A percentile compares a stretch with the other conserved stretches of the same genome.
These are phyloP conservation scores for Rhodotorula taiwanensis DNA, from an alignment of 768 basidiomycete species.

Conservation along the genomic window DNA sequence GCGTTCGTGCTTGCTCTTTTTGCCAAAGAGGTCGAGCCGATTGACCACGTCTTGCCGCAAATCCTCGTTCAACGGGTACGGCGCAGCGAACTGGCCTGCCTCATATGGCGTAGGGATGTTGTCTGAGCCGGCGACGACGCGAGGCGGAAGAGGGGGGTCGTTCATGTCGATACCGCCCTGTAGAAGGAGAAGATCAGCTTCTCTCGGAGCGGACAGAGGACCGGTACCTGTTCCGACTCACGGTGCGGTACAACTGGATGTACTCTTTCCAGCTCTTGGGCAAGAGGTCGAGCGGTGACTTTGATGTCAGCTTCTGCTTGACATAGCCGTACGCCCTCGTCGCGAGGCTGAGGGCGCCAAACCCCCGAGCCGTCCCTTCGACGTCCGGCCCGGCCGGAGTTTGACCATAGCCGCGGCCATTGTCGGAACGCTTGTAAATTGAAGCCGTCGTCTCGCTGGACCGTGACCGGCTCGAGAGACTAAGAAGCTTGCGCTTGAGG, in stretches of 20 bases:
- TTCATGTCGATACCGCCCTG: slow-evolving; percentile 35
- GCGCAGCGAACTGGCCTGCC: slow-evolving; percentile 8
- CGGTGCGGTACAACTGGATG: slow-evolving; percentile 24
- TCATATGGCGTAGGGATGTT: slow-evolving; percentile 22
- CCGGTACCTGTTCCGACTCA: slow-evolving; percentile 3
- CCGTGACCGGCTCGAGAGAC: neutral
- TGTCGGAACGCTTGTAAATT: too few relatives aligned
- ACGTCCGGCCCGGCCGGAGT: too few relatives aligned
- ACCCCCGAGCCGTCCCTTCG: neutral
- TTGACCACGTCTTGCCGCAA: slow-evolving; percentile 33
- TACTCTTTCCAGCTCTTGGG: slow-evolving; percentile 35
- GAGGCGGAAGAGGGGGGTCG: slow-evolving; percentile 29
- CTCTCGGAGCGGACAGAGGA: neutral
- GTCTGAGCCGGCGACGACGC: neutral
- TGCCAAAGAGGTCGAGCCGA: slow-evolving; percentile 34
- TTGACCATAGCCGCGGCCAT: too few relatives aligned
- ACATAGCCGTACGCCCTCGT: slow-evolving; percentile 6
- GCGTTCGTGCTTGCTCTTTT: slow-evolving; percentile 8
- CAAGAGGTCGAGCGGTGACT: slow-evolving; percentile 31
- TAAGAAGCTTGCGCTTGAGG: neutral
- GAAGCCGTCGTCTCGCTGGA: too few relatives aligned
- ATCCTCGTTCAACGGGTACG: slow-evolving; percentile 24
- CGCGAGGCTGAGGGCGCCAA: slow-evolving; percentile 6
- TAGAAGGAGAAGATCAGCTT: neutral
- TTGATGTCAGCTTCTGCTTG: slow-evolving; percentile 27